Evolutionary conservation across 768 basidiomycete species (phyloP).

Genomic region (Boletus rubropictus): DNA sequence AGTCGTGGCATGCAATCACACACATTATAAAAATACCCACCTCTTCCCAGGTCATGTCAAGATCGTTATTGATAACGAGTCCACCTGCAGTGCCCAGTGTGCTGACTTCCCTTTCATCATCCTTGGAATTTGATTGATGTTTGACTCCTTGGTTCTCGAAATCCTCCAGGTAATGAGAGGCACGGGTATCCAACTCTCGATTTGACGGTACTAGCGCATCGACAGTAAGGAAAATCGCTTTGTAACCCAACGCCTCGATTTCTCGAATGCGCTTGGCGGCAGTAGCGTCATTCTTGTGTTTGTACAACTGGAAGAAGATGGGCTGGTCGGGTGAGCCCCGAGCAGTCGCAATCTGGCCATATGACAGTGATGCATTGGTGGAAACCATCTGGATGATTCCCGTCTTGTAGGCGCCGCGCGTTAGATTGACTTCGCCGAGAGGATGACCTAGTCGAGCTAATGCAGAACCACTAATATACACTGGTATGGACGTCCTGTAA

Average conservation of each 20-base stretch:
- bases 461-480: constrained; percentile 81
- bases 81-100: constrained; percentile 63
- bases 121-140: constrained; percentile 20
- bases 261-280: constrained; percentile 69
- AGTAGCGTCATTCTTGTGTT: constrained; percentile 59
- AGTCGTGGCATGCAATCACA: not conserved
- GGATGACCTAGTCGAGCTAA: constrained; percentile 87
- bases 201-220: constrained; percentile 84
- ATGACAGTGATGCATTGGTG: constrained; percentile 67
- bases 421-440: constrained; percentile 80
- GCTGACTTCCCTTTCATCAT: constrained; percentile 34
- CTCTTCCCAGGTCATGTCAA: constrained; percentile 74
- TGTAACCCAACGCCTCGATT: constrained; percentile 70
- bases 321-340: constrained; percentile 49
- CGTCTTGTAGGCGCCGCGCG: constrained; percentile 56
- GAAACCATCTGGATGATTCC: constrained; percentile 85
- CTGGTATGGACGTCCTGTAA: constrained; percentile 62
- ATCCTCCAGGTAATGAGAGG: constrained; percentile 52
- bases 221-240: constrained; percentile 87
- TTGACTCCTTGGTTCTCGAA: constrained; percentile 38
- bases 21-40: constrained; percentile 28
- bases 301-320: constrained; percentile 84
- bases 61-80: constrained; percentile 59
- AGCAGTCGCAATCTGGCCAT: constrained; percentile 53
- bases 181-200: constrained; percentile 67